Percentiles rank a stretch among this genome's conserved stretches.
Conservation (phyloP, 768 basidiomycete genomes). For the Calvatia gigantea region DNA sequence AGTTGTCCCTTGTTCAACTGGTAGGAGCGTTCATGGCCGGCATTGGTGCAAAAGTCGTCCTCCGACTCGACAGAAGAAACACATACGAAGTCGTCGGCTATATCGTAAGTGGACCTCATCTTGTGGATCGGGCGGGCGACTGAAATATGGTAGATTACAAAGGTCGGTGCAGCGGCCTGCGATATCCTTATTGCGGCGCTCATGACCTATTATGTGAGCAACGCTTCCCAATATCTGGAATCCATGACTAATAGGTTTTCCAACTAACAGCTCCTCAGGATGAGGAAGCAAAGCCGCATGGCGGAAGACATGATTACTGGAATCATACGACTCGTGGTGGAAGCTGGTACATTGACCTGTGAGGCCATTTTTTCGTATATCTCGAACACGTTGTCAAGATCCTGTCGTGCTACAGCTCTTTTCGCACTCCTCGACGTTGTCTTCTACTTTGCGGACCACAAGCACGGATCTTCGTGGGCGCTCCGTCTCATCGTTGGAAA, state of each 20-base stretch:
- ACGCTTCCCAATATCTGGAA: too few relatives aligned
- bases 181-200: background rate
- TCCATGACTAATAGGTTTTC: background rate
- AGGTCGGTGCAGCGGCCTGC: background rate
- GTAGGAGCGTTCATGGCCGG: background rate
- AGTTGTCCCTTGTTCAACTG: background rate
- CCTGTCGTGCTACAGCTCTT: background rate
- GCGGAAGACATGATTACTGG: background rate
- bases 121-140: background rate
- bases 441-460: conserved; percentile 8
- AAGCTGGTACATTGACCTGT: conserved; percentile 8
- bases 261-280: background rate
- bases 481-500: conserved; percentile 12
- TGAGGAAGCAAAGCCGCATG: background rate
- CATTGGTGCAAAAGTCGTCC: background rate
- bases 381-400: background rate
- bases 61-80: background rate
- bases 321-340: background rate
- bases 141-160: background rate
- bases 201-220: background rate
- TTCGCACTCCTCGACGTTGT: conserved; percentile 1
- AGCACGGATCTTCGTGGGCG: conserved; percentile 7
- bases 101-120: background rate
- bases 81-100: background rate
- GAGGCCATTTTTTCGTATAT: background rate